Percentiles rank a stretch among this genome's conserved stretches.
Evolutionary conservation across 2,329 filamentous ascomycete genomes (phyloP).

Genomic region (Biscogniauxia sp.): DNA sequence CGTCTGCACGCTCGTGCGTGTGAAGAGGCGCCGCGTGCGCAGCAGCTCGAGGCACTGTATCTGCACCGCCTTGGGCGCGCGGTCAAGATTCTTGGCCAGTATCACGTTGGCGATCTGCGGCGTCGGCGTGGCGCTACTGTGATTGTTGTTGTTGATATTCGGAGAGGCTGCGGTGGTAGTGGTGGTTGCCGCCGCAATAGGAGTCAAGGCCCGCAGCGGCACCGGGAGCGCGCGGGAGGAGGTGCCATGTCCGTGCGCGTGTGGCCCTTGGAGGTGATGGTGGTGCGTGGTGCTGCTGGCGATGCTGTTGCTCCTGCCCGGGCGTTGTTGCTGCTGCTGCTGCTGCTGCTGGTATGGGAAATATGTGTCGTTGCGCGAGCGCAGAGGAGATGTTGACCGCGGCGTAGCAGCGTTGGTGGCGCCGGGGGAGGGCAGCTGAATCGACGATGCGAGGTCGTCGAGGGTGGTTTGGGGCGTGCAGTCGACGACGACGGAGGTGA

Average conservation of each 20-base stretch:
- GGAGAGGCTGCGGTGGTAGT: neutral
- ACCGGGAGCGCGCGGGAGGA: neutral
- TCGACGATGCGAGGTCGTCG: conserved; percentile 73
- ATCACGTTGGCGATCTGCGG: conserved; percentile 72
- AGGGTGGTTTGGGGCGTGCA: conserved; percentile 73
- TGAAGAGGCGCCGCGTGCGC: conserved; percentile 74
- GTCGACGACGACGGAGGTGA: conserved; percentile 67
- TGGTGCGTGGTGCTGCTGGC: neutral
- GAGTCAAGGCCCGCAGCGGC: neutral
- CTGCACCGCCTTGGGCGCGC: conserved; percentile 72
- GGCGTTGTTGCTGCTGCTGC: neutral
- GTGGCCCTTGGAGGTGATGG: neutral
- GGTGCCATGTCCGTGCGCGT: neutral
- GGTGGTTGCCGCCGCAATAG: neutral
- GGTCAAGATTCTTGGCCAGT: conserved; percentile 76
- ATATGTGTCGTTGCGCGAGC: conserved; percentile 21
- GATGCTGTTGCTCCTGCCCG: neutral
- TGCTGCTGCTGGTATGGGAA: conserved; percentile 5
- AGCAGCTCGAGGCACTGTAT: conserved; percentile 78
- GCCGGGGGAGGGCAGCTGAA: conserved; percentile 49
- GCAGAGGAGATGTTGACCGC: conserved; percentile 23
- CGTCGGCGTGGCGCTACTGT: conserved; percentile 6
- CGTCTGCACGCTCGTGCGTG: conserved; percentile 68
- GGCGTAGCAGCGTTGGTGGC: conserved; percentile 26
- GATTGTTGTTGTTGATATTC: conserved; percentile 1